Percentiles rank a stretch among this genome's conserved stretches.
Conservation (phyloP, 108 stramenopile genomes). For the Craspedostauros australis region DNA sequence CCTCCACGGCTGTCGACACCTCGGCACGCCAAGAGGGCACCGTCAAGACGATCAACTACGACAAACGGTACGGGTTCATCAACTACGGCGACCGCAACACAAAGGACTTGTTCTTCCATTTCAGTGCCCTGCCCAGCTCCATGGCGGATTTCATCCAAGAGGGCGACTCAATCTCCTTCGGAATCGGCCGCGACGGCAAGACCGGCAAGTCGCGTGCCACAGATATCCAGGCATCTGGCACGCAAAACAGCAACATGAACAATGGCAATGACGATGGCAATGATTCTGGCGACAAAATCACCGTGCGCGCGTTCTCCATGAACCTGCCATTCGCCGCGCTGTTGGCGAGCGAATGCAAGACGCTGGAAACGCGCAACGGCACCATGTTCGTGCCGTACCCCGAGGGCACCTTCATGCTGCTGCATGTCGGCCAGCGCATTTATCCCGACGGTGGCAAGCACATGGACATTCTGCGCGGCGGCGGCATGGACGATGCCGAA, state of each 20-base stretch:
- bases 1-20: conserved; percentile 5
- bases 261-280: conserved; percentile 14
- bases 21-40: conserved; percentile 25
- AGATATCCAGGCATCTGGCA: conserved; percentile 42
- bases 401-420: conserved; percentile 61
- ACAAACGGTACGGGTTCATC: conserved; percentile 66
- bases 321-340: conserved; percentile 76
- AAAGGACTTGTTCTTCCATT: conserved; percentile 64
- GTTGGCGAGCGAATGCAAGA: conserved; percentile 77
- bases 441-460: conserved; percentile 76
- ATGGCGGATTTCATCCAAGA: conserved; percentile 22
- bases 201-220: conserved; percentile 38
- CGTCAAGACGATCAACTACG: conserved; percentile 41
- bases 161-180: conserved; percentile 52
- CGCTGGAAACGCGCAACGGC: conserved; percentile 72
- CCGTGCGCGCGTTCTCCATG: conserved; percentile 66
- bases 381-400: conserved; percentile 70
- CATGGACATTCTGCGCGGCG: conserved; percentile 55
- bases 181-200: conserved; percentile 18
- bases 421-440: conserved; percentile 69
- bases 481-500: conserved; percentile 42
- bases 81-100: conserved; percentile 24
- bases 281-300: conserved; percentile 7
- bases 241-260: conserved; percentile 20
- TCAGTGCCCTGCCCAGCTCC: conserved; percentile 36